These are phyloP conservation scores for Wickerhamiella slavikovae DNA, from an alignment of 805 yeast genomes.

Conservation along the genomic window DNA sequence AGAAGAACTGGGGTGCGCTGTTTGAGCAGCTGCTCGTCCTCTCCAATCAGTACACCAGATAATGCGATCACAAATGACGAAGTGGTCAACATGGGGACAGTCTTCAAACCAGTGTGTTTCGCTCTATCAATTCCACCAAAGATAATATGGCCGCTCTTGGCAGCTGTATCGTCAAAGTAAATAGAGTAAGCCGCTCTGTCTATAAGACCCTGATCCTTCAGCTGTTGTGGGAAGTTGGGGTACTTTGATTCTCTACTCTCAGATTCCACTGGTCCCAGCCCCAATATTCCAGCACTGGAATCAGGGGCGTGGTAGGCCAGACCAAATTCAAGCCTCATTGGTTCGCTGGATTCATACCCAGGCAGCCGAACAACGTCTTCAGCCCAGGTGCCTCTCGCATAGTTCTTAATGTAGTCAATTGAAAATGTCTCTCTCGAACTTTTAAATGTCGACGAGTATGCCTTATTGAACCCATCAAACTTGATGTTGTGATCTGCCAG, in stretches of 20 bases:
- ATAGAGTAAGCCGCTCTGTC: constrained; percentile 38
- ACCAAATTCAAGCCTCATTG: constrained; percentile 41
- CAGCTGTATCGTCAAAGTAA: constrained; percentile 26
- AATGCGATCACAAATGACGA: constrained; percentile 10
- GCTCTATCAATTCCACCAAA: constrained; percentile 57
- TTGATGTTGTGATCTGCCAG: constrained; percentile 10
- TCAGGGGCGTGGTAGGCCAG: constrained; percentile 50
- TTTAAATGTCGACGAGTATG: constrained; percentile 6
- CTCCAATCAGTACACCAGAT: constrained; percentile 7
- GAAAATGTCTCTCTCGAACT: constrained; percentile 9
- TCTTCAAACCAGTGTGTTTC: constrained; percentile 32
- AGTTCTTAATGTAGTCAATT: constrained; percentile 23
- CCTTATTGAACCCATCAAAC: constrained; percentile 10
- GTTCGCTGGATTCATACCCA: no score
- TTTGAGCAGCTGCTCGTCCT: not conserved
- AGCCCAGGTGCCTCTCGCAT: constrained; percentile 40
- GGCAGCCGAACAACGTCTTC: constrained; percentile 33
- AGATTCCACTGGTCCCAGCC: constrained; percentile 13
- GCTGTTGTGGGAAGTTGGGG: constrained; percentile 38
- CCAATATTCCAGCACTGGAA: constrained; percentile 28
- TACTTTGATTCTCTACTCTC: constrained; percentile 17
- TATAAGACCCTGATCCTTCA: constrained; percentile 38
- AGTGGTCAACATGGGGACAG: constrained; percentile 22
- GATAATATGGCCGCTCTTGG: constrained; percentile 30
- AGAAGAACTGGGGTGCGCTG: constrained; percentile 21